phyloP scores from a whole-genome alignment of 2,329 filamentous ascomycete genomes.

The Fusarium incarnatum region DNA sequence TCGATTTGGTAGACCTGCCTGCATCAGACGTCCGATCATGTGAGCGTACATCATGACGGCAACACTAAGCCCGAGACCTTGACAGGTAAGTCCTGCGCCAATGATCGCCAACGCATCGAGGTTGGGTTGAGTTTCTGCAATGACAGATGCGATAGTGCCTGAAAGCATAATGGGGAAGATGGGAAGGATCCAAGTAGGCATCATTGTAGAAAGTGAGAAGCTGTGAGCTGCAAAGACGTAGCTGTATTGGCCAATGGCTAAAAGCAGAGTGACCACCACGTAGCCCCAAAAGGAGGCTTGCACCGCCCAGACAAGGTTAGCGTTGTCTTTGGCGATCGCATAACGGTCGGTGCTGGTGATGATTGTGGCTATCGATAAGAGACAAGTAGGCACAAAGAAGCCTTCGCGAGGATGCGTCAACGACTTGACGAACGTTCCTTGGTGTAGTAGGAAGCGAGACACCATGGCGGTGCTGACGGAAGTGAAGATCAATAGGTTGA shows the following conservation, averaged over 20 bases:
- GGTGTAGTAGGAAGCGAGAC: constrained; percentile 70
- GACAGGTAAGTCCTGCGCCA: constrained; percentile 73
- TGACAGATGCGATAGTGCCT: constrained; percentile 76
- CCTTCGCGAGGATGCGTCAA: constrained; percentile 74
- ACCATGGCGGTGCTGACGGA: constrained; percentile 65
- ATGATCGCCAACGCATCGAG: constrained; percentile 70
- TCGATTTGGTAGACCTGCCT: constrained; percentile 66
- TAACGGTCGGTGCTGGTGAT: constrained; percentile 75
- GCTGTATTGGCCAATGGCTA: constrained; percentile 75
- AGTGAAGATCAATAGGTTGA: constrained; percentile 74
- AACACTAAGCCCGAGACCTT: constrained; percentile 75
- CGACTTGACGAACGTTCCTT: constrained; percentile 63
- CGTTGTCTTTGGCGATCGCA: constrained; percentile 66
- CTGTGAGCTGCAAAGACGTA: constrained; percentile 70
- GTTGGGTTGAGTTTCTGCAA: constrained; percentile 69
- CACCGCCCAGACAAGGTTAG: constrained; percentile 67
- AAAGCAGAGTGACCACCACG: constrained; percentile 65
- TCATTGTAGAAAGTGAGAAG: constrained; percentile 73
- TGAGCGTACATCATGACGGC: constrained; percentile 77
- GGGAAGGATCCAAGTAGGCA: constrained; percentile 80
- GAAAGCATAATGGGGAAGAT: constrained; percentile 80
- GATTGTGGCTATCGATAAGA: constrained; percentile 74
- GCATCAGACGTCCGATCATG: constrained; percentile 77
- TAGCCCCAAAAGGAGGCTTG: constrained; percentile 78
- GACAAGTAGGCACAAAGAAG: constrained; percentile 78